Base-by-base conservation (phyloP, 139 green algal genomes). In the Coelastrella sp. region DNA sequence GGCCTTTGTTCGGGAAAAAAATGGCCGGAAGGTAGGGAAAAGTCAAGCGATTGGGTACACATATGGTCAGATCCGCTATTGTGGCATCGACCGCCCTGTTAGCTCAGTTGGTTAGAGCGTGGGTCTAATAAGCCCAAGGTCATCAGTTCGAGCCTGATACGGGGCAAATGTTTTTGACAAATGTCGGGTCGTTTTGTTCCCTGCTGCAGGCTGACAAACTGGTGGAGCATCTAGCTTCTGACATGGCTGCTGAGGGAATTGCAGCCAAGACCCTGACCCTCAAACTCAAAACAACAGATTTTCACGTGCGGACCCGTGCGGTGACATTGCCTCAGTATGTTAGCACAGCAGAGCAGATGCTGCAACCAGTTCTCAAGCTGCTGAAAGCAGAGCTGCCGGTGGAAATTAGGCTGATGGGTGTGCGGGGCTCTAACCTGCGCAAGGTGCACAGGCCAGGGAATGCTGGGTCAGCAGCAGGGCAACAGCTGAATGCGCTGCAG, bases 251-350 rank as follows among this genome's bases (percentile, higher is more conserved):
- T 10, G 95, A 98, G 88, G 90, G 84, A 8, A 93, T 99, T n/a
- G 91, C 94, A 72, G 97, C 94, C 24, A 94, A 90, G n/a, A 97
- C 94, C 14, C 12, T 99, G 20, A 98, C 96, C 0, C 94, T 99
- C 25, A 99, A 99, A 89, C 88, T 99, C 24, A 99, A 99, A 90
- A 78, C 90, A 6, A 93, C 93, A 7, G 92, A 72, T 9, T 99
- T 98, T 89, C 93, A 97, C 90, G 91, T 97, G 81, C 92, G 91
- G 56, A 97, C 95, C 7, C 91, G 96, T 7, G 90, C 96, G 17
- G 68, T 85, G 4, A 98, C 96, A 7, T 90, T 99, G 75, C 78
- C 93, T 4, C 78, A 87, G 56, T 93, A 96, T 89, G 86, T 96
- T 15, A 91, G 85, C 79, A 91, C 78, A 1, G 81, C 88, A 0